phyloP scores from a whole-genome alignment of 2,329 filamentous ascomycete species.

The Monosporascus sp. region DNA sequence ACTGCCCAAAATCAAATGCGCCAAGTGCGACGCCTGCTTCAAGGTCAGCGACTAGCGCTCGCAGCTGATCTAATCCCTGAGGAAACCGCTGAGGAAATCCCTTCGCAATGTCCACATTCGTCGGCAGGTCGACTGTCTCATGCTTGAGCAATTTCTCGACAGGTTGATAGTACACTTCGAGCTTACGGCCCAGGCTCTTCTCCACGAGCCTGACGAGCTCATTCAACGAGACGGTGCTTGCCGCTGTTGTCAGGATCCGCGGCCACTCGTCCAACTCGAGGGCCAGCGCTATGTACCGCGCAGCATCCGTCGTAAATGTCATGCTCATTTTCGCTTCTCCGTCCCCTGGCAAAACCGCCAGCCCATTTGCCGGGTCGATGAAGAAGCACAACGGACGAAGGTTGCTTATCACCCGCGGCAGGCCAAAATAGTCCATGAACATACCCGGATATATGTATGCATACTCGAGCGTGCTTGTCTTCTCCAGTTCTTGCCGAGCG shows the following conservation, averaged over 20 bases:
- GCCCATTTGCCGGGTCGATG: constrained; percentile 20
- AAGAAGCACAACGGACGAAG: constrained; percentile 25
- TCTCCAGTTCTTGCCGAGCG: constrained; percentile 23
- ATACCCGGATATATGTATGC: constrained; percentile 29
- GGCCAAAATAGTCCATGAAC: constrained; percentile 32
- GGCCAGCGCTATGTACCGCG: constrained; percentile 23
- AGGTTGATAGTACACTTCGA: constrained; percentile 22
- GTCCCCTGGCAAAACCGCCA: constrained; percentile 24
- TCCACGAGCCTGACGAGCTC: constrained; percentile 20
- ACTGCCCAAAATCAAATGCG: constrained; percentile 20
- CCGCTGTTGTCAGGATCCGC: constrained; percentile 20
- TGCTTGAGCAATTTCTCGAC: constrained; percentile 18
- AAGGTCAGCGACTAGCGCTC: constrained; percentile 24
- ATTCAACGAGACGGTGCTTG: constrained; percentile 24
- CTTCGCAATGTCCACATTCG: constrained; percentile 20
- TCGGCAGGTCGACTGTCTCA: constrained; percentile 16
- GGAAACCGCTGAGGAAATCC: constrained; percentile 21
- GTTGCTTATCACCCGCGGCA: constrained; percentile 18
- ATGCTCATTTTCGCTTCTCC: constrained; percentile 26
- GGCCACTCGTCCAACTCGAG: constrained; percentile 26
- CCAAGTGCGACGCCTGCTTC: constrained; percentile 25
- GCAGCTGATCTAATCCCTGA: constrained; percentile 16
- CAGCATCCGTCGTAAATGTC: constrained; percentile 25
- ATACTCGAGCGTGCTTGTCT: constrained; percentile 26
- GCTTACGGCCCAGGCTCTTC: constrained; percentile 12